phyloP scores from a whole-genome alignment of 164 flowering plant species.

The Cinnamomum chago region DNA sequence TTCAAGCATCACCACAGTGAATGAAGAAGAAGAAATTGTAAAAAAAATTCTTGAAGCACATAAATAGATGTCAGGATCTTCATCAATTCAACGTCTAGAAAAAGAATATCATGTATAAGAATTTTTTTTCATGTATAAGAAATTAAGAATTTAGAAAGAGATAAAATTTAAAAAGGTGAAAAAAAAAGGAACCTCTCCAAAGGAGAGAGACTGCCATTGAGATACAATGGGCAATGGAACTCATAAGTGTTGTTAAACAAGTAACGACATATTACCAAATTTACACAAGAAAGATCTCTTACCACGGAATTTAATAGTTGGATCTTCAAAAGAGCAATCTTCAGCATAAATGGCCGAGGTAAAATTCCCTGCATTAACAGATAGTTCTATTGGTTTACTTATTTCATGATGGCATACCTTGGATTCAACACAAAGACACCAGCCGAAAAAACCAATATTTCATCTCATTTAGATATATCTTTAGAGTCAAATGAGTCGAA shows the following conservation, averaged over 20 bases:
- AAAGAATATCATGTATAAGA: neutral
- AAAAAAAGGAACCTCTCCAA: neutral
- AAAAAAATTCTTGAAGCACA: neutral
- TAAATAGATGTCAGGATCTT: neutral
- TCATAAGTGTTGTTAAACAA: neutral
- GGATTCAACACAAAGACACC: neutral
- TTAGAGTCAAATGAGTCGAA: too few species aligned
- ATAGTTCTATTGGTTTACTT: neutral
- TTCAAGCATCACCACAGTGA: neutral
- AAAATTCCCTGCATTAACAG: constrained; percentile 46
- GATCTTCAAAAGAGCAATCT: constrained; percentile 89
- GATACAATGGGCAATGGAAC: neutral
- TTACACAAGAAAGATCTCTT: constrained; percentile 7
- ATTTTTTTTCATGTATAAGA: neutral
- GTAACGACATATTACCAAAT: neutral
- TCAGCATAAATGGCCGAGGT: constrained; percentile 66
- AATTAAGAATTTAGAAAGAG: neutral
- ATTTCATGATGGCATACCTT: neutral
- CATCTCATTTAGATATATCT: too few species aligned
- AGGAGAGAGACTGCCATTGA: neutral
- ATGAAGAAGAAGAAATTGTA: neutral
- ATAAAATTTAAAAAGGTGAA: neutral
- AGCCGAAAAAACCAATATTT: neutral
- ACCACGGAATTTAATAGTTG: constrained; percentile 84
- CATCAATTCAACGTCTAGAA: neutral